Evolutionary conservation across 306 rosid genomes (phyloP), one percentile per base, ranked within the genome.

Genomic region (Comarum palustre): DNA sequence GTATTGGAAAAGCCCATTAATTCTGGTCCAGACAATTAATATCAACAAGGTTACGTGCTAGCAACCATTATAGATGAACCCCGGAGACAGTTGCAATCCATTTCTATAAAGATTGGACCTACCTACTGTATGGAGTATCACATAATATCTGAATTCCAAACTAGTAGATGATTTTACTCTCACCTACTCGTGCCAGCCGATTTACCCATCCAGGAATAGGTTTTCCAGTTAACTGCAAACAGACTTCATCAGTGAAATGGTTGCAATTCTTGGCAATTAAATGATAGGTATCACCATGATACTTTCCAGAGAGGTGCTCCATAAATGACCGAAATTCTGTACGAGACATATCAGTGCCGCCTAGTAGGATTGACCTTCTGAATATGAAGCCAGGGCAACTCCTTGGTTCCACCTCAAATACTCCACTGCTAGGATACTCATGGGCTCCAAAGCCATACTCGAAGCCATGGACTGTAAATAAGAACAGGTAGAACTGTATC

Each of bases 391-490:
- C 99, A 36, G 97, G 96, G 77, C 97, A 95, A 84, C 88, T 90
- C 85, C 82, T 91, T 73, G 97, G 97, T 78, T 95, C 99, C 50
- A 90, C 96, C 96, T 92, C 92, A 82, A 91, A 95, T 73, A 95
- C 89, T 68, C 99, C 97, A 83, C 97, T 95, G 13, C 89, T 71
- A 36, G 97, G 76, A 74, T 82, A 91, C 73, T 95, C 97, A 52
- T 95, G 99, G 73, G 96, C 97, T 79, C 97, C 99, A 78, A 84
- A 95, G 51, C 90, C 97, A 77, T 85, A 95, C 79, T 95, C 99
- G 86, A 83, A 58, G 62, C 89, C 96, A 76, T 91, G 96, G 58
- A 87, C 97, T 95, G 90, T 78, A 42, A 68, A 69, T 61, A 20
- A 81, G 79, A 80, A 74, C 32, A 71, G 29, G 71, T 13, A 81